Percentiles rank a stretch among this genome's conserved stretches.
Conservation (phyloP, 1,284 basidiomycete genomes). For the Papiliotrema terrestris region DNA sequence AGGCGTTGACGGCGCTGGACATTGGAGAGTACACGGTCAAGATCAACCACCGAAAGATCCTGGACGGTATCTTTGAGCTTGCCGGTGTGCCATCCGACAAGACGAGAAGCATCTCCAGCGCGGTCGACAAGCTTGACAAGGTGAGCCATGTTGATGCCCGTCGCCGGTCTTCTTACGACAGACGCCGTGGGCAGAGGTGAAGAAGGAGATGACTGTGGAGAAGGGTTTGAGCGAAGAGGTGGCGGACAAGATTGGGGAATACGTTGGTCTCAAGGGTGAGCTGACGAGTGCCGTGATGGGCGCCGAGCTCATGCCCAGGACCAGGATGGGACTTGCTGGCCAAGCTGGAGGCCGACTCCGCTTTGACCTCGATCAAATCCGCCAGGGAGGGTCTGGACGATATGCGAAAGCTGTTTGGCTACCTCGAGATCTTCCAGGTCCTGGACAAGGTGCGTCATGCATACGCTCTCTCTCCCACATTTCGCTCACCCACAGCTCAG, state of each 20-base stretch:
- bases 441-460: slow-evolving; percentile 61
- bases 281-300: background rate
- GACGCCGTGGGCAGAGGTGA: slow-evolving; percentile 87
- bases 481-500: slow-evolving; percentile 61
- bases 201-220: slow-evolving; percentile 93
- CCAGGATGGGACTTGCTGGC: slow-evolving; percentile 70
- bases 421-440: slow-evolving; percentile 77
- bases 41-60: slow-evolving; percentile 93
- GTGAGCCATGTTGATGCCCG: slow-evolving; percentile 46
- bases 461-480: background rate
- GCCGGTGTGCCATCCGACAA: slow-evolving; percentile 92
- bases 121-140: slow-evolving; percentile 99
- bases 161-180: slow-evolving; percentile 30
- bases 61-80: slow-evolving; percentile 95
- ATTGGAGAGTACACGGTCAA: slow-evolving; percentile 94
- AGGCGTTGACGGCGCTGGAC: slow-evolving; percentile 76
- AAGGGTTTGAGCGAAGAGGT: slow-evolving; percentile 81
- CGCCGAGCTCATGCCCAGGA: slow-evolving; percentile 17
- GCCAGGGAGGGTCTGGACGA: slow-evolving; percentile 86
- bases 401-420: slow-evolving; percentile 81
- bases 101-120: slow-evolving; percentile 90
- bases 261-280: slow-evolving; percentile 88
- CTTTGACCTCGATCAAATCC: slow-evolving; percentile 65
- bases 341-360: slow-evolving; percentile 64
- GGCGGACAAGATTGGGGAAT: slow-evolving; percentile 94